Percentiles rank a stretch among this genome's conserved stretches.
Conservation (phyloP, 768 basidiomycete species). For the Leccinum incarnatum region DNA sequence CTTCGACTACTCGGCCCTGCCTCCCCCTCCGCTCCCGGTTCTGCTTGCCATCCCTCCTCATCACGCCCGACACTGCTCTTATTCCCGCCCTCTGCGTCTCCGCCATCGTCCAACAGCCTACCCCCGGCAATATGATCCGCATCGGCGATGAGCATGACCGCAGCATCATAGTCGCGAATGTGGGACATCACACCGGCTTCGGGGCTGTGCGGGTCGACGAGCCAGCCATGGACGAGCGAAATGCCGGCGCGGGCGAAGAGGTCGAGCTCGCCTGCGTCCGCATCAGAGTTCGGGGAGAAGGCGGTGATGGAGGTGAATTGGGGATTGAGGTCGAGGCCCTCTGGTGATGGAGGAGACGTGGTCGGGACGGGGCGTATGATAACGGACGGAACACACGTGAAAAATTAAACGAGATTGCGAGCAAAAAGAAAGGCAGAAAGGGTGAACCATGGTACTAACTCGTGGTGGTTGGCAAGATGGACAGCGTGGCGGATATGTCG, state of each 20-base stretch:
- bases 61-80: not conserved
- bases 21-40: not conserved
- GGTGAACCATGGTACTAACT: constrained; percentile 45
- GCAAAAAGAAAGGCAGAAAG: not conserved
- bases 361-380: not conserved
- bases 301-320: constrained; percentile 67
- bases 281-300: constrained; percentile 54
- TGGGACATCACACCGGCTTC: constrained; percentile 55
- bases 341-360: constrained; percentile 32
- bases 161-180: constrained; percentile 68
- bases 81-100: not conserved
- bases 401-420: not conserved
- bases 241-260: constrained; percentile 84
- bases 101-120: constrained; percentile 40
- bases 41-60: not conserved
- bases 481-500: constrained; percentile 31
- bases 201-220: constrained; percentile 41
- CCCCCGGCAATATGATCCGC: constrained; percentile 75
- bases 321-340: constrained; percentile 89
- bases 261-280: constrained; percentile 72
- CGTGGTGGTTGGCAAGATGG: constrained; percentile 58
- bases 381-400: not conserved
- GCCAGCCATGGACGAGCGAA: constrained; percentile 85
- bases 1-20: constrained; percentile 14
- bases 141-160: constrained; percentile 71